Conservation (phyloP, 352 stramenopile species). For the Globisporangium emineosum region DNA sequence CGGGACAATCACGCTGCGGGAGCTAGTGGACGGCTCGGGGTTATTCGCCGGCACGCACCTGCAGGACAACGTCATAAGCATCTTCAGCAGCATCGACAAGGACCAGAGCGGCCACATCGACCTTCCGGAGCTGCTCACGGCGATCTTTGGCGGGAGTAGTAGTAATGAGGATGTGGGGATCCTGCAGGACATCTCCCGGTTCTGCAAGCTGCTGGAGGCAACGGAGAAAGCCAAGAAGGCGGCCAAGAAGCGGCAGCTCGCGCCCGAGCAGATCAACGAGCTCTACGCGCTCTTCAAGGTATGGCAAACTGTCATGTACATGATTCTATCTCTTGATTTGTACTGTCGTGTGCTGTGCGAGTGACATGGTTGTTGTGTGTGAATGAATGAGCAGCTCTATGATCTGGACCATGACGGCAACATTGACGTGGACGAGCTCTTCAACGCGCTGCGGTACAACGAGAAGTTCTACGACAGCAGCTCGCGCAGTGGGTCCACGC, state of each 20-base stretch:
- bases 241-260: slow-evolving; percentile 50
- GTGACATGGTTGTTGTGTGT: background rate
- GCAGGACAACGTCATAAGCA: slow-evolving; percentile 66
- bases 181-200: slow-evolving; percentile 50
- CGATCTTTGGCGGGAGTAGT: slow-evolving; percentile 41
- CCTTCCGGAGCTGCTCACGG: slow-evolving; percentile 51
- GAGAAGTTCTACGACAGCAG: slow-evolving; percentile 63
- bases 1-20: slow-evolving; percentile 55
- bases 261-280: slow-evolving; percentile 53
- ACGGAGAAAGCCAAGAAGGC: slow-evolving; percentile 46
- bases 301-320: background rate
- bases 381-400: slow-evolving; percentile 40
- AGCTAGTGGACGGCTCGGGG: slow-evolving; percentile 55
- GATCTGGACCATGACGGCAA: slow-evolving; percentile 63
- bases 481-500: slow-evolving; percentile 22
- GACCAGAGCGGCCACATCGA: slow-evolving; percentile 79
- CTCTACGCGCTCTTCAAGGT: slow-evolving; percentile 61
- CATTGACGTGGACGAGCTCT: slow-evolving; percentile 67
- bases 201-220: slow-evolving; percentile 50
- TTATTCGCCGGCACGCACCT: slow-evolving; percentile 61
- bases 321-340: background rate
- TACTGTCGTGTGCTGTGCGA: slow-evolving; percentile 18
- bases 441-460: slow-evolving; percentile 66
- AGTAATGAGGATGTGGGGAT: slow-evolving; percentile 34
- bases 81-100: slow-evolving; percentile 76